Percentiles rank a stretch among this genome's conserved stretches.
phyloP scores from a whole-genome alignment of 352 stramenopile species.

The Phytophthora pinifolia region DNA sequence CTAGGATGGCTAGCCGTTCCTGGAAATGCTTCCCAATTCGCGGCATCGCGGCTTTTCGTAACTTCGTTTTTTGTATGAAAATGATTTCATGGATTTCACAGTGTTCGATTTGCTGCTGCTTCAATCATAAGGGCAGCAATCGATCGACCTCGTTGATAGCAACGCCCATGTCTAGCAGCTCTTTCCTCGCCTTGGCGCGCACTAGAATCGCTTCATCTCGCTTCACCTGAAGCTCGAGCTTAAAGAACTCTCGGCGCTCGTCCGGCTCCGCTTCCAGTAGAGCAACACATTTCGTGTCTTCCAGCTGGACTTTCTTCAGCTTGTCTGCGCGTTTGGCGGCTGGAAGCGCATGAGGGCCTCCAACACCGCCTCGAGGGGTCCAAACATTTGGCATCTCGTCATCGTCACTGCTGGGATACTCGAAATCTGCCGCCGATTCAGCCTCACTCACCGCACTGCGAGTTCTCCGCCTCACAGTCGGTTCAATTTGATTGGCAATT shows the following conservation, averaged over 20 bases:
- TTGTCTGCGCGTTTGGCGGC: background rate
- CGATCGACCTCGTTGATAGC: constrained; percentile 29
- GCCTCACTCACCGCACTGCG: background rate
- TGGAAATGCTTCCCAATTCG: too few species aligned
- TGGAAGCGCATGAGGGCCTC: background rate
- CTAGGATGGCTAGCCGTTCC: too few species aligned
- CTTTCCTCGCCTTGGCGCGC: constrained; percentile 34
- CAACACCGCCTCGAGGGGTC: background rate
- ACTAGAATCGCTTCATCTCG: constrained; percentile 35
- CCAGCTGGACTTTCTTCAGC: background rate
- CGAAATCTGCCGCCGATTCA: background rate
- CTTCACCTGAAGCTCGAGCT: constrained; percentile 40
- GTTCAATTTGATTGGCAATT: background rate
- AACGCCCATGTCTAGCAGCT: constrained; percentile 35
- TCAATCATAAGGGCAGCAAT: constrained; percentile 28
- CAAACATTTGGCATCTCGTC: constrained; percentile 3
- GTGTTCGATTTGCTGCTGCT: background rate
- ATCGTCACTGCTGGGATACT: background rate
- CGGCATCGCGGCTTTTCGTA: background rate
- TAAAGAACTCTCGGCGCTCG: constrained; percentile 35
- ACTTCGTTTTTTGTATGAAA: background rate
- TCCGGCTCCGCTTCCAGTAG: constrained; percentile 19
- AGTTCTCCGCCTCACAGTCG: too few species aligned
- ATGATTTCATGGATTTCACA: too few species aligned
- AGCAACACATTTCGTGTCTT: background rate